phyloP scores from a whole-genome alignment of 1,284 basidiomycete genomes.

The Entoloma clypeatum region DNA sequence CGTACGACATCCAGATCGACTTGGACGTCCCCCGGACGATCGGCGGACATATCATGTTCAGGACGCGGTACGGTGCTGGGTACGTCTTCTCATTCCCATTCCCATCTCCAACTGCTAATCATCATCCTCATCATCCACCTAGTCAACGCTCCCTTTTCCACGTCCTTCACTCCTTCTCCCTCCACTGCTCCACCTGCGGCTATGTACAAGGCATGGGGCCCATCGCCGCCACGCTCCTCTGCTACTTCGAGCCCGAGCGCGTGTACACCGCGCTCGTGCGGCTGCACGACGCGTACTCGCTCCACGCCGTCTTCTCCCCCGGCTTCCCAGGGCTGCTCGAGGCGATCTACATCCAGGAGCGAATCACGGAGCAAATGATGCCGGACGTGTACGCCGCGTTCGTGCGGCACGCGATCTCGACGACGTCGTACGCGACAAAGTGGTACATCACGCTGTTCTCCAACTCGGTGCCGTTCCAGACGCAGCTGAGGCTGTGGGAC shows the following conservation, averaged over 20 bases:
- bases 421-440: conserved; percentile 94
- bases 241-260: conserved; percentile 88
- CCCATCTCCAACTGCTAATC: conserved; percentile 3
- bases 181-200: conserved; percentile 83
- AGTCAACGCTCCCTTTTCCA: conserved; percentile 94
- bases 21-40: conserved; percentile 97
- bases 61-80: conserved; percentile 94
- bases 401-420: conserved; percentile 84
- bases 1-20: conserved; percentile 96
- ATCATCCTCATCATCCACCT: conserved; percentile 7
- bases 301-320: conserved; percentile 89
- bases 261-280: conserved; percentile 83
- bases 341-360: conserved; percentile 91
- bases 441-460: conserved; percentile 99
- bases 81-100: conserved; percentile 36
- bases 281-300: conserved; percentile 83
- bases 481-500: conserved; percentile 94
- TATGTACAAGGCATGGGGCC: conserved; percentile 99
- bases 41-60: conserved; percentile 91
- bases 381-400: conserved; percentile 86
- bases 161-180: conserved; percentile 89
- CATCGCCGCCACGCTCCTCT: conserved; percentile 91
- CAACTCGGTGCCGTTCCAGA: conserved; percentile 95
- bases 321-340: conserved; percentile 96
- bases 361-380: conserved; percentile 79